Base-by-base conservation (phyloP, 2,329 filamentous ascomycete genomes). In the Penicillium sp. region DNA sequence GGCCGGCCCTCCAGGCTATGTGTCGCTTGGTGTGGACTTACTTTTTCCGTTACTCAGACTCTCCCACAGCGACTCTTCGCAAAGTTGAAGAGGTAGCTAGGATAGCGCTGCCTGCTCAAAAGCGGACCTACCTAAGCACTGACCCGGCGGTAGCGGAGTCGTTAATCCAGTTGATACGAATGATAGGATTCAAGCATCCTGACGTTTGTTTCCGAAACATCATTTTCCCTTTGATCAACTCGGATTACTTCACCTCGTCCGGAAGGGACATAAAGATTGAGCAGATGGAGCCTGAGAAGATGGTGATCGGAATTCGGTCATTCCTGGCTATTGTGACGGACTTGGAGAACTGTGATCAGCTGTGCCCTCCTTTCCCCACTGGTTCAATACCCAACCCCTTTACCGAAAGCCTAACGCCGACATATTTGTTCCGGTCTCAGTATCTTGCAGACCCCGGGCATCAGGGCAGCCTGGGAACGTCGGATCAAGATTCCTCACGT, bases 21-120 rank as follows among this genome's bases (percentile, higher is more conserved):
- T 96, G 93, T 45, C 89, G 94, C 58, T 81, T 99, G 29, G 84
- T 97, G 5, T 99, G 95, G 95, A 94, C 93, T 0, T 98, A 97
- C 75, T 83, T 99, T 3, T 97, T 96, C 76, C 89, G 94, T 55
- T 89, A 88, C 52, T 88, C 86, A 5, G 95, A 99, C 65, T 85
- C 87, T 9, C 81, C 86, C 1, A 86, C 88, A 58, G 84, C 84
- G 31, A 89, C 90, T 3, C 83, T 88, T 46, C 88, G 91, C 65
- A 97, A 95, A 75, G 82, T 98, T 19, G 94, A 99, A 66, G 94
- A 98, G 66, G 89, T 98, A 21, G 86, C 96, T 67, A 91, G 90
- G 70, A 84, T 97, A 69, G 88, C 97, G 1, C 84, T 99, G 44
- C 92, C 94, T 23, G 85, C 88, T 13, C 89, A 91, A 7, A 95